Base-by-base conservation (phyloP, 192 early-diverging fungal species). In the Coemansia sp. region DNA sequence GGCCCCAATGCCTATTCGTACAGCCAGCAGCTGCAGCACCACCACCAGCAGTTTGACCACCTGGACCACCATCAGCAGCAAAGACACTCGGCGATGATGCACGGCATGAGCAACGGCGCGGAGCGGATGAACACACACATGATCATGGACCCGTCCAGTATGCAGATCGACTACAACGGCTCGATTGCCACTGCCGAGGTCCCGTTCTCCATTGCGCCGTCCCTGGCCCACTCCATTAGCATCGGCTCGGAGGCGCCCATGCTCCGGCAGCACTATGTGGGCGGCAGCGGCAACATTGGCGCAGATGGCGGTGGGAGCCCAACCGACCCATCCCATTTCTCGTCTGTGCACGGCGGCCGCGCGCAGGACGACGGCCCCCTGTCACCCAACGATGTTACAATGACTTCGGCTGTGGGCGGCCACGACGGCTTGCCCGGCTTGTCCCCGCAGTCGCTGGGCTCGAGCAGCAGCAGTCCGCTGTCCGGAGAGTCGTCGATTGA, bases 121-220 rank as follows among this genome's bases (percentile, higher is more conserved):
- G 68, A 62, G 3, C 28, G 57, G n/a, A 59, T 70, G 64, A 38
- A 55, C 13, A 41, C 62, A 21, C 75, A 77, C 36, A 72, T 72
- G 66, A 47, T 72, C 39, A 59, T 78, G 76, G 76, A 73, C 37
- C 70, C 76, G 37, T 62, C 70, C n/a, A 69, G 65, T 58, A 79
- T 79, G 76, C 76, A 79, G 18, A 42, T 73, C 6, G 76, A 73
- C 57, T 70, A 69, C 39, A 47, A 33, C 7, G 61, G 68, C 14
- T 56, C 66, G 10, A 59, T 68, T 11, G 36, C 39, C n/a, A 63
- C 61, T 18, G 52, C 75, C 7, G 75, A 71, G 18, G 70, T 55
- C 14, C 57, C 70, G 48, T 43, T 66, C 41, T 64, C 69, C 47
- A 68, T 77, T 53, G 64, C 69, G 6, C 53, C 75, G 23, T 61